Percentiles rank a stretch among this genome's conserved stretches.
Evolutionary conservation across 2,329 filamentous ascomycete genomes (phyloP).

Genomic region (Periconia digitata): DNA sequence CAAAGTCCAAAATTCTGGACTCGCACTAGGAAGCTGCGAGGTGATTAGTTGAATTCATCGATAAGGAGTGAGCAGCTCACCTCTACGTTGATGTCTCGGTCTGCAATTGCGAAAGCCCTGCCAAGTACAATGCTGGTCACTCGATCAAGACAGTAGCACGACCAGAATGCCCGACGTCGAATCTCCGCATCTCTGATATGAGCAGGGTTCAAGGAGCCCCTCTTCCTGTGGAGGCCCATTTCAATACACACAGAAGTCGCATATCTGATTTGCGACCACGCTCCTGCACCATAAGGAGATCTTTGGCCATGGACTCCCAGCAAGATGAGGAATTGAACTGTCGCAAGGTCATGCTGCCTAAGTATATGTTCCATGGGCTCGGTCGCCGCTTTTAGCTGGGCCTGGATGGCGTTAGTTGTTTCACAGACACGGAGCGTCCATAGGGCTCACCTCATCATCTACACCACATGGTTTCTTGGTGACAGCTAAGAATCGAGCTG

Average conservation of each 20-base stretch:
- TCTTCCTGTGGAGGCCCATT: constrained; percentile 29
- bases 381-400: constrained; percentile 24
- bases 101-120: constrained; percentile 27
- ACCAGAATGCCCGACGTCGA: constrained; percentile 27
- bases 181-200: constrained; percentile 12
- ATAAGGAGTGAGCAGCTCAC: constrained; percentile 6
- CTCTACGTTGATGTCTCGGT: constrained; percentile 31
- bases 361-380: constrained; percentile 27
- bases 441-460: constrained; percentile 20
- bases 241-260: constrained; percentile 30
- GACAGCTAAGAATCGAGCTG: constrained; percentile 26
- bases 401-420: background rate
- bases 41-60: background rate
- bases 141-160: constrained; percentile 29
- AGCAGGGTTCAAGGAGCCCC: background rate
- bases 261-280: constrained; percentile 30
- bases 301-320: constrained; percentile 29
- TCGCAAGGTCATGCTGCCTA: constrained; percentile 25
- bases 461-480: constrained; percentile 27
- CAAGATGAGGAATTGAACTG: constrained; percentile 28
- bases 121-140: constrained; percentile 28
- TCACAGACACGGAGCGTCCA: background rate
- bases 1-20: constrained; percentile 21
- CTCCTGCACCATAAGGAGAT: constrained; percentile 29
- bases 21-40: constrained; percentile 22